A percentile compares a stretch with the other conserved stretches of the same genome.
These are phyloP conservation scores for Fusarium pininemorale DNA, from an alignment of 2,329 filamentous ascomycete genomes.

Conservation along the genomic window DNA sequence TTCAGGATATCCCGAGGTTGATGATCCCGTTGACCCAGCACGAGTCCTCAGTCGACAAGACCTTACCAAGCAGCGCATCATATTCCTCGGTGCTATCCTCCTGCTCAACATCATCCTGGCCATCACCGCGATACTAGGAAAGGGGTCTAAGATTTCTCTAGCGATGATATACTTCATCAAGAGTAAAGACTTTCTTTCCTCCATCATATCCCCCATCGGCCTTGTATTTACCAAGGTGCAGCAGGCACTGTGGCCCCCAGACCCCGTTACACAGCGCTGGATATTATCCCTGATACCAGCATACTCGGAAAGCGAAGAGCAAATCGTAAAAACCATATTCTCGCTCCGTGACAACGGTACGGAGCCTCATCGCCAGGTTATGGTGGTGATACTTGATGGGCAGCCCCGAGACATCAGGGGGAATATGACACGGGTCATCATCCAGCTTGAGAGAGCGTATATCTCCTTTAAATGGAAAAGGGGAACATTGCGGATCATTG, in stretches of 20 bases:
- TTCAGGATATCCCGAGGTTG: background rate
- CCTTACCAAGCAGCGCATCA: too few relatives aligned
- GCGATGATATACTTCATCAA: background rate
- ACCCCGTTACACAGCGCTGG: background rate
- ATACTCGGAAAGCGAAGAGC: background rate
- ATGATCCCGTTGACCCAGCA: too few relatives aligned
- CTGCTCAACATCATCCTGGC: background rate
- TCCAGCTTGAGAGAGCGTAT: background rate
- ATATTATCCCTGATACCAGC: background rate
- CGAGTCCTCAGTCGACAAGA: too few relatives aligned
- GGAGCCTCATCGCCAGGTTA: background rate
- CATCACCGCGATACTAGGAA: background rate
- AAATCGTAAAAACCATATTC: background rate
- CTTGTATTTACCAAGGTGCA: background rate
- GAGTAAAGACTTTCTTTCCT: background rate
- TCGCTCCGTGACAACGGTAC: background rate
- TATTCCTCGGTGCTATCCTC: too few relatives aligned
- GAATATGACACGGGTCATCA: background rate
- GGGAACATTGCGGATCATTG: background rate
- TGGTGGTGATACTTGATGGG: background rate
- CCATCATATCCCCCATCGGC: background rate
- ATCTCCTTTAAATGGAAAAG: background rate
- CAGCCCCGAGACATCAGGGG: background rate
- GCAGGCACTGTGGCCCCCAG: background rate
- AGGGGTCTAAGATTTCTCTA: background rate